These are phyloP conservation scores for Pyrus bretschneideri DNA, from an alignment of 306 rosid species.

Conservation along the genomic window DNA sequence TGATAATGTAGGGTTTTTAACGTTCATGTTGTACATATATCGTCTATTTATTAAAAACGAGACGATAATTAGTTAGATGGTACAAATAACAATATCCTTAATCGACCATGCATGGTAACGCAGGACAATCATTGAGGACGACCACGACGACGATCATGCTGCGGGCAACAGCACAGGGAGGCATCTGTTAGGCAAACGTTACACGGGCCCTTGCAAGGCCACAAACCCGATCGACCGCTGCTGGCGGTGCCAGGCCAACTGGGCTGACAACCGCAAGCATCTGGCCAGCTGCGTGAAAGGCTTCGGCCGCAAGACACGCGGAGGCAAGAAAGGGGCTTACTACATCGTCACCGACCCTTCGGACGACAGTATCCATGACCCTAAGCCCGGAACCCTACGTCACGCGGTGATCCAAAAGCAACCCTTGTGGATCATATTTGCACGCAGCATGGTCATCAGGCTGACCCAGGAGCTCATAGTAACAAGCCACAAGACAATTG, in stretches of 20 bases:
- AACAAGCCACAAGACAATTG: conserved; percentile 72
- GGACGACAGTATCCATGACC: conserved; percentile 34
- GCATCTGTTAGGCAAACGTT: conserved; percentile 10
- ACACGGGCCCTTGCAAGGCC: conserved; percentile 33
- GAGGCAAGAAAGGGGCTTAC: conserved; percentile 42
- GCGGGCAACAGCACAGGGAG: conserved; percentile 44
- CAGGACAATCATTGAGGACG: not conserved
- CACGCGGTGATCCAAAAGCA: conserved; percentile 33
- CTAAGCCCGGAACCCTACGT: conserved; percentile 63
- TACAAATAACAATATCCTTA: not conserved
- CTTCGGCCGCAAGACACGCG: conserved; percentile 55
- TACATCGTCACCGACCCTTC: conserved; percentile 55
- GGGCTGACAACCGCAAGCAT: conserved; percentile 52
- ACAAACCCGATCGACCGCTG: conserved; percentile 85
- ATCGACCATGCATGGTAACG: not conserved
- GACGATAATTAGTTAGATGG: not conserved
- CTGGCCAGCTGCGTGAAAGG: conserved; percentile 58
- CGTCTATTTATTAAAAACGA: too few relatives aligned
- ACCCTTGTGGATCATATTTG: conserved; percentile 78
- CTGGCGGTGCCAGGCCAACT: conserved; percentile 57
- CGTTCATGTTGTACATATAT: not conserved
- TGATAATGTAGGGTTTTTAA: not conserved
- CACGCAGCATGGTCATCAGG: conserved; percentile 47
- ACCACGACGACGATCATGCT: not conserved
- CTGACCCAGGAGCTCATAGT: conserved; percentile 48